phyloP scores from a whole-genome alignment of 306 rosid species.

The Glycine tomentella region DNA sequence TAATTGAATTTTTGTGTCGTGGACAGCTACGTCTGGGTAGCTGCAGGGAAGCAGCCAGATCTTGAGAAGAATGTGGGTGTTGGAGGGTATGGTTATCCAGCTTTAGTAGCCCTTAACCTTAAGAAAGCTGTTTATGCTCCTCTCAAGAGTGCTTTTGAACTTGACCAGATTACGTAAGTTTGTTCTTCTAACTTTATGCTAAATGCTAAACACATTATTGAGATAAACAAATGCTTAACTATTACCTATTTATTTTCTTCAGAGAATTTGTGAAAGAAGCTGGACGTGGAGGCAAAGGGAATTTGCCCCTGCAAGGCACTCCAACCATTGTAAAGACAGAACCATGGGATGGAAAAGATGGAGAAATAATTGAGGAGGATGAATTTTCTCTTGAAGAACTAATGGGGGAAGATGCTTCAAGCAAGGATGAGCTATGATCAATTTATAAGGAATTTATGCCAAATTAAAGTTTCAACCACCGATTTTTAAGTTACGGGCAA shows the following conservation, averaged over 20 bases:
- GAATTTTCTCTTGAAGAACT: slow-evolving; percentile 97
- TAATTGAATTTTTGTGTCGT: background rate
- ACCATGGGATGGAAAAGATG: slow-evolving; percentile 98
- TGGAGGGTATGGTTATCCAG: slow-evolving; percentile 99
- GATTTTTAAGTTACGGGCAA: slow-evolving; percentile 42
- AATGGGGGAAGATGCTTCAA: slow-evolving; percentile 78
- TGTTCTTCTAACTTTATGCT: slow-evolving; percentile 19
- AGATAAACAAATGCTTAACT: slow-evolving; percentile 28
- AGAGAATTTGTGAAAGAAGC: slow-evolving; percentile 93
- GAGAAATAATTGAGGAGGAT: slow-evolving; percentile 88
- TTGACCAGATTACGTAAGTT: slow-evolving; percentile 81
- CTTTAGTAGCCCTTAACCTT: slow-evolving; percentile 86
- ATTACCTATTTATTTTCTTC: slow-evolving; percentile 44
- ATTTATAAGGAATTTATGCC: background rate
- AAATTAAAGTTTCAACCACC: slow-evolving; percentile 33
- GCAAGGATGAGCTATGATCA: slow-evolving; percentile 72
- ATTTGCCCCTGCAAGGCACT: slow-evolving; percentile 71
- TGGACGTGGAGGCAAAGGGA: slow-evolving; percentile 93
- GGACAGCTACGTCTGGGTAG: slow-evolving; percentile 90
- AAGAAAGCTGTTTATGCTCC: slow-evolving; percentile 96
- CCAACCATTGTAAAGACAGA: slow-evolving; percentile 74
- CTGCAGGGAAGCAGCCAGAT: slow-evolving; percentile 92
- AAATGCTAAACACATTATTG: slow-evolving; percentile 12
- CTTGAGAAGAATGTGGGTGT: slow-evolving; percentile 91
- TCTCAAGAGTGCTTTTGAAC: slow-evolving; percentile 94